Conservation (phyloP, 2,329 filamentous ascomycete species). For the Colletotrichum melonis region DNA sequence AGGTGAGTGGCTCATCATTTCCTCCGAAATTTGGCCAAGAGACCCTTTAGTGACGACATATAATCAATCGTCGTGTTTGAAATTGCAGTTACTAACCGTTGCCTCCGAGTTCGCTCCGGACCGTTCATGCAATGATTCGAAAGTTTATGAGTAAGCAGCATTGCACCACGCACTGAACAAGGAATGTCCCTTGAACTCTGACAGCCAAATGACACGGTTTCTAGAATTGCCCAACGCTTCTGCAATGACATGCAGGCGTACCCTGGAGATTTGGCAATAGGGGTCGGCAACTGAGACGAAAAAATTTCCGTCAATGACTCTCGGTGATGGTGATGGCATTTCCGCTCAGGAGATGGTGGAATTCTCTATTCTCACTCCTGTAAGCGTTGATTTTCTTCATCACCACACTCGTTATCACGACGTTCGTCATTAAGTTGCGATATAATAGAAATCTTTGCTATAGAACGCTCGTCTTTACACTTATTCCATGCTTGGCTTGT, state of each 20-base stretch:
- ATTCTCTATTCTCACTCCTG: not conserved
- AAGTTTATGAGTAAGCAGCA: conserved; percentile 26
- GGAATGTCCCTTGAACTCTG: conserved; percentile 20
- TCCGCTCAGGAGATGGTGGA: not conserved
- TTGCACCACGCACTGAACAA: conserved; percentile 4
- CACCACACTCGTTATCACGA: conserved; percentile 1
- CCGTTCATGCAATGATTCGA: not conserved
- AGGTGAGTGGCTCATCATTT: no score
- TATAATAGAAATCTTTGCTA: not conserved
- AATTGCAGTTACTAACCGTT: not conserved
- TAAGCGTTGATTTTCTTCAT: not conserved
- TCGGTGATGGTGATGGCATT: not conserved
- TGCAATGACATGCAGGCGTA: conserved; percentile 29
- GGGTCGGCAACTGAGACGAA: conserved; percentile 26
- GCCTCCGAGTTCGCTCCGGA: not conserved
- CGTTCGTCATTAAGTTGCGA: not conserved
- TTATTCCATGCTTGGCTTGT: not conserved
- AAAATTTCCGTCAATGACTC: conserved; percentile 28
- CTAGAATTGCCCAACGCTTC: not conserved
- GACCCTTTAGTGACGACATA: not conserved
- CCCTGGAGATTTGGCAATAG: conserved; percentile 15
- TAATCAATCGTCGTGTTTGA: not conserved
- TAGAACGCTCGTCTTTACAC: not conserved
- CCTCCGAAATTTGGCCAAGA: not conserved
- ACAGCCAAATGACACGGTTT: conserved; percentile 23